Evolutionary conservation across 2,329 filamentous ascomycete genomes (phyloP), one percentile per base, ranked within the genome.

Genomic region (Venturia asperata): DNA sequence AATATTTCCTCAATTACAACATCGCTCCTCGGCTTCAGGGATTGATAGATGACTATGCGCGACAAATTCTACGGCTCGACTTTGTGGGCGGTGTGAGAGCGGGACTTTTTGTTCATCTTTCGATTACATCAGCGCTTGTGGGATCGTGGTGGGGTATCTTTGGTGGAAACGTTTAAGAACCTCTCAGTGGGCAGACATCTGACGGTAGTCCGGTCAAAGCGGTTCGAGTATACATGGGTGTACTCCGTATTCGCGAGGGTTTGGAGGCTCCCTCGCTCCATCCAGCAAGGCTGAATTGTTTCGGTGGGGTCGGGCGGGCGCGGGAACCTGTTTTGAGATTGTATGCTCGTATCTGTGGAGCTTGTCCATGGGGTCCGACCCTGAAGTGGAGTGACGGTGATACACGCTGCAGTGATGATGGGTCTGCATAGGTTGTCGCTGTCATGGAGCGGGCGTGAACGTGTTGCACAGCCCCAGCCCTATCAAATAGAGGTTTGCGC

Each of bases 321-420:
- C 21, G 47, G 47, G 21, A 47, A 47, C n/a, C 47, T 27, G 2
- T 0, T 27, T 52, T 21, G 39, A 9, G 10, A n/a, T 24, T 3
- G 49, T 13, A 1, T 34, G 30, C 52, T 37, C 52, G 52, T 56
- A 37, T 56, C 27, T 37, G 52, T 34, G 27, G 10, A 37, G 27
- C 30, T 37, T 37, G 7, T 58, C 5, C 37, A 4, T 37, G 52
- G 52, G 15, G 39, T n/a, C 37, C 4, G 17, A 19, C 3, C 24
- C 4, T 37, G 27, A 37, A n/a, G 52, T 58, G 52, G 52, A n/a
- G 5, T 56, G 52, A 58, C 52, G 52, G 52, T 58, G 52, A 58
- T 58, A 58, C 52, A 34, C 52, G 52, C 52, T 58, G 52, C 52
- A 58, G 15, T 34, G 52, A 58, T 37, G 17, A 37, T n/a, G 52